Base-by-base conservation (phyloP, 1,139 yeast species). In the Pichia sp. region DNA sequence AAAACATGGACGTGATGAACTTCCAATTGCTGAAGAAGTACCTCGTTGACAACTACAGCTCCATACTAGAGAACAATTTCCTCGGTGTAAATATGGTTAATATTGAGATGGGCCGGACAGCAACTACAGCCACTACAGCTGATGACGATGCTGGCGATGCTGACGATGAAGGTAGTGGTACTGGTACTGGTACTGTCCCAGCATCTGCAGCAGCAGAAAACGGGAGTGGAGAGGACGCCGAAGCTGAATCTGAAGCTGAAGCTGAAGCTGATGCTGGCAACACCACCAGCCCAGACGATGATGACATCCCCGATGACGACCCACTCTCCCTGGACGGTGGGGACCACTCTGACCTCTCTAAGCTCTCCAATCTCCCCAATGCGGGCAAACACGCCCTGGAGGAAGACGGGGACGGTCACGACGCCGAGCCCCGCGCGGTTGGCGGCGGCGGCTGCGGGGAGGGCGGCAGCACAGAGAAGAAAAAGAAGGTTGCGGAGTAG, bases 1-100 rank as follows among this genome's bases (percentile, higher is more conserved):
- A 66, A 56, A 56, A 67, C 67, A 56, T 61, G 18, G 62, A 58
- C 11, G 66, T 68, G 39, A 64, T 69, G 35, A 77, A 77, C 53
- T 79, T 69, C 60, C 71, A 70, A 47, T 51, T 71, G 11, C 57
- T 85, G 47, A 78, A 79, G 6, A 70, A 63, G 33, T 75, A 82
- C 59, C 65, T 85, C 36, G 74, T 74, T 46, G 67, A 69, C 2
- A 68, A 71, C 30, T 78, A 73, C 56, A 66, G 66, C 20, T 62
- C 62, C 1, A 61, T 71, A 40, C 67, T 83, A 68, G 42, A 58
- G 47, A 60, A 57, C 50, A 67, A 44, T 58, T 66, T 46, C 57
- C 65, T 54, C 44, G 65, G 67, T 2, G 30, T 44, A 19, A 68
- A 68, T 42, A 47, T 70, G 50, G 10, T 38, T 7, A 31, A 24